These are phyloP conservation scores for Musa itinerans DNA, from an alignment of 176 grass and related monocot genomes.

Conservation along the genomic window DNA sequence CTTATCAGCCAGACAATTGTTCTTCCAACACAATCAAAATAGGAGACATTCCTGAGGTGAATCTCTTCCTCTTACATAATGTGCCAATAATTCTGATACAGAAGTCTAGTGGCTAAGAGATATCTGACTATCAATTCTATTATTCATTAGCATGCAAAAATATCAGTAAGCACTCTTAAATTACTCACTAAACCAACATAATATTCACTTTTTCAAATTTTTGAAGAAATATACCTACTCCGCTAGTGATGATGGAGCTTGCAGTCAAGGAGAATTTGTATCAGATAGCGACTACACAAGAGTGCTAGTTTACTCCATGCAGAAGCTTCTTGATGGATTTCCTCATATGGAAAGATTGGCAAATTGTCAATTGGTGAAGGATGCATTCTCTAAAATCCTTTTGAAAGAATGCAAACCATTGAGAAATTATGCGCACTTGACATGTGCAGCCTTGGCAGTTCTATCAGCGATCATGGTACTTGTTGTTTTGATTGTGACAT, in stretches of 20 bases:
- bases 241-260: conserved; percentile 34
- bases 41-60: conserved; percentile 80
- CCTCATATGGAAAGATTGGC: conserved; percentile 72
- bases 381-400: conserved; percentile 68
- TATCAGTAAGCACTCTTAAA: no score
- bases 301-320: conserved; percentile 74
- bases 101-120: not conserved
- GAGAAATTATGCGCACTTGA: conserved; percentile 27
- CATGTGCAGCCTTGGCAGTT: conserved; percentile 40
- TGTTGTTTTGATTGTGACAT: conserved; percentile 9
- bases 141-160: no score
- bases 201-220: conserved; percentile 25
- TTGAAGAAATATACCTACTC: conserved; percentile 73
- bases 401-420: conserved; percentile 53
- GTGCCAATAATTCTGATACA: not conserved
- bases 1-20: conserved; percentile 71
- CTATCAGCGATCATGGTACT: conserved; percentile 35
- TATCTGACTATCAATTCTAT: no score
- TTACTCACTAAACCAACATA: not conserved
- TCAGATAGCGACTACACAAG: conserved; percentile 66
- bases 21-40: conserved; percentile 53
- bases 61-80: not conserved
- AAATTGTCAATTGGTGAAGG: conserved; percentile 57
- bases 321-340: conserved; percentile 79
- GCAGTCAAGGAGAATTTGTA: conserved; percentile 38